Evolutionary conservation across 164 flowering plant species (phyloP).

Genomic region (Tetrastigma voinierianum): DNA sequence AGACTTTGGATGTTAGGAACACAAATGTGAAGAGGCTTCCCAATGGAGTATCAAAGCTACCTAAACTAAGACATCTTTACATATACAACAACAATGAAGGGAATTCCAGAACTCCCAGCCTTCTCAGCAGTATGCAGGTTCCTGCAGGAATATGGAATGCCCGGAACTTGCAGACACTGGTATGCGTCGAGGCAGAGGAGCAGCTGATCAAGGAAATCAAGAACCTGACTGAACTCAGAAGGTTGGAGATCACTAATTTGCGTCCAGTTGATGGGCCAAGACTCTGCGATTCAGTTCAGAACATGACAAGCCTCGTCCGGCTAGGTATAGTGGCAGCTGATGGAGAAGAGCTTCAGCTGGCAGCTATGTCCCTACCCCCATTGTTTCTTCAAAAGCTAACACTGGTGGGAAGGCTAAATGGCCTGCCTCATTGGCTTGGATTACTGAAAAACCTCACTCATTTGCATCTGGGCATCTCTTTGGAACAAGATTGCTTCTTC

Average conservation of each 20-base stretch:
- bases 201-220: constrained; percentile 19
- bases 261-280: constrained; percentile 14
- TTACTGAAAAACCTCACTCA: constrained; percentile 23
- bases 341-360: constrained; percentile 20
- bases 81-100: constrained; percentile 3
- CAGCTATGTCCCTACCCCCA: constrained; percentile 21
- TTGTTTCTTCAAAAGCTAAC: constrained; percentile 29
- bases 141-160: constrained; percentile 30
- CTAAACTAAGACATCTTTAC: constrained; percentile 35
- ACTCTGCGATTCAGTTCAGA: constrained; percentile 33
- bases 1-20: constrained; percentile 34
- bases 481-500: constrained; percentile 16
- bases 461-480: constrained; percentile 20
- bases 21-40: constrained; percentile 32
- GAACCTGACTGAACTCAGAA: constrained; percentile 31
- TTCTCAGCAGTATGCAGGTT: constrained; percentile 10
- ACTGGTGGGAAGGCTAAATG: constrained; percentile 23
- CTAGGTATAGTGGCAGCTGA: constrained; percentile 18
- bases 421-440: constrained; percentile 30
- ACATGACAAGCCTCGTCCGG: constrained; percentile 27
- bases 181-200: constrained; percentile 26
- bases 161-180: constrained; percentile 29
- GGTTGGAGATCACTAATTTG: constrained; percentile 29
- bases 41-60: constrained; percentile 22
- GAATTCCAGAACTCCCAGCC: constrained; percentile 1